phyloP scores from a whole-genome alignment of 2,329 filamentous ascomycete species.

The Fusarium sp. region DNA sequence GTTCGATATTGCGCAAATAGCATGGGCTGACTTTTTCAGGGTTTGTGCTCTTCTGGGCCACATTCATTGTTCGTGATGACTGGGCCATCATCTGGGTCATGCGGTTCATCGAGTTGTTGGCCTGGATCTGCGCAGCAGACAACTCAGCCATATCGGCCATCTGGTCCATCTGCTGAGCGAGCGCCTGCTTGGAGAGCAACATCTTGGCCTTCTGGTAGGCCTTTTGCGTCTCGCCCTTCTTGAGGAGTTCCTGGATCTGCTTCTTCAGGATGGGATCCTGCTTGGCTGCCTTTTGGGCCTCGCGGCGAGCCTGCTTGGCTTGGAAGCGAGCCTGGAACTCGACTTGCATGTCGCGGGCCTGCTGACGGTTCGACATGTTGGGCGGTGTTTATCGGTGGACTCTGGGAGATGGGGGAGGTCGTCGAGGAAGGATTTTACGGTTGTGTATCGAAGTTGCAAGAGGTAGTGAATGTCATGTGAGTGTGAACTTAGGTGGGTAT shows the following conservation, averaged over 20 bases:
- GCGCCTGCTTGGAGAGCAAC: slow-evolving; percentile 69
- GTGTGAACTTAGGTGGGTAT: slow-evolving; percentile 28
- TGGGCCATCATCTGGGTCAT: slow-evolving; percentile 73
- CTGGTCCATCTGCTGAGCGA: slow-evolving; percentile 72
- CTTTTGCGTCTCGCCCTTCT: slow-evolving; percentile 72
- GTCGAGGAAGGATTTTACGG: background rate
- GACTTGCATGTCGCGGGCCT: slow-evolving; percentile 70
- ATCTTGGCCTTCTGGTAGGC: slow-evolving; percentile 73
- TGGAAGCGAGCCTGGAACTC: slow-evolving; percentile 73
- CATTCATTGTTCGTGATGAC: slow-evolving; percentile 67
- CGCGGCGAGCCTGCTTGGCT: slow-evolving; percentile 70
- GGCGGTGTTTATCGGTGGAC: background rate
- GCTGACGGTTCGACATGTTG: slow-evolving; percentile 69
- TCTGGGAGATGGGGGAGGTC: background rate
- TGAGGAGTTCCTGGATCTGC: slow-evolving; percentile 71
- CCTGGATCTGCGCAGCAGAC: slow-evolving; percentile 70
- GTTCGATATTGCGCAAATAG: background rate
- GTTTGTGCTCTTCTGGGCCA: slow-evolving; percentile 68
- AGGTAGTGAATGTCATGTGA: slow-evolving; percentile 40
- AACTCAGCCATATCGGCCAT: slow-evolving; percentile 73
- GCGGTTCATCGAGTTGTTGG: slow-evolving; percentile 73
- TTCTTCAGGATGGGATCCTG: slow-evolving; percentile 70
- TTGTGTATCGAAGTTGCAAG: background rate
- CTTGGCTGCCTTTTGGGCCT: slow-evolving; percentile 70
- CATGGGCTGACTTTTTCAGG: slow-evolving; percentile 61